Evolutionary conservation across 257 asterid species (phyloP).

Genomic region (Rhazya stricta): DNA sequence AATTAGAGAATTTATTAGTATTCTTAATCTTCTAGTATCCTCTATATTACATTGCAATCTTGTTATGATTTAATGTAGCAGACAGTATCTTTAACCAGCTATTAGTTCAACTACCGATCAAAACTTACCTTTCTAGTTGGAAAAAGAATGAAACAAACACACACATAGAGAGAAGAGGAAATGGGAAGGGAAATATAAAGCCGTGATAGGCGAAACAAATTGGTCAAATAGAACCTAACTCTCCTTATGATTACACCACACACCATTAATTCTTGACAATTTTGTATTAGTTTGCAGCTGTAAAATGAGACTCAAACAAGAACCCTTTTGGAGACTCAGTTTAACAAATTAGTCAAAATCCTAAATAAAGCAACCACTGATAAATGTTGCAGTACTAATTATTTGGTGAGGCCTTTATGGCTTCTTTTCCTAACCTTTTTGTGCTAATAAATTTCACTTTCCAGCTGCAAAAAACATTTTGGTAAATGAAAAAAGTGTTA

Average conservation of each 20-base stretch:
- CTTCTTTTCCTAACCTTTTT: background rate
- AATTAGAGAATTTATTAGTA: too few species aligned
- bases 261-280: background rate
- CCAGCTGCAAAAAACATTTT: constrained; percentile 6
- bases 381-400: constrained; percentile 10
- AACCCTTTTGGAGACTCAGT: background rate
- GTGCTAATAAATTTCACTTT: background rate
- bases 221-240: constrained; percentile 11
- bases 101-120: too few species aligned
- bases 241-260: background rate
- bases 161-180: background rate
- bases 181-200: constrained; percentile 1
- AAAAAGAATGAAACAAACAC: too few species aligned
- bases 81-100: too few species aligned
- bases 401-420: constrained; percentile 5
- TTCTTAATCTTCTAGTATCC: too few species aligned
- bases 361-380: constrained; percentile 16
- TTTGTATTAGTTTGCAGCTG: constrained; percentile 2
- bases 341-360: constrained; percentile 10
- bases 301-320: background rate
- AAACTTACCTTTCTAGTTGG: too few species aligned
- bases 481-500: background rate
- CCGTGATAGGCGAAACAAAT: constrained; percentile 27
- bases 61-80: too few species aligned
- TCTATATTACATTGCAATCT: too few species aligned